Conservation (phyloP, 768 basidiomycete genomes). For the Suillus subalutaceus region DNA sequence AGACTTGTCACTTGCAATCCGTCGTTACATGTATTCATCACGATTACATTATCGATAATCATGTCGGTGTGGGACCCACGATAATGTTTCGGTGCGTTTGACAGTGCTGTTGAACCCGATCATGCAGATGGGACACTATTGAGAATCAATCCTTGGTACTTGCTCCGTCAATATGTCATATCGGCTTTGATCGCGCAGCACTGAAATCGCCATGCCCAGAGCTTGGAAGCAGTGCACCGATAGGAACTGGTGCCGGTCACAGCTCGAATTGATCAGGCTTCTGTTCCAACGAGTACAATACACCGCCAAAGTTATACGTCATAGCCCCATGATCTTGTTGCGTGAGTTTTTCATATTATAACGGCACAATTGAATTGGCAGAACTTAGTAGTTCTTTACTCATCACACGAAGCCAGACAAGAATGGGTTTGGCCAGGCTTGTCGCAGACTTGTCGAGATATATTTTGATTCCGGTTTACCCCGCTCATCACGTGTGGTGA, state of each 20-base stretch:
- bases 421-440: neutral
- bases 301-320: neutral
- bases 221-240: neutral
- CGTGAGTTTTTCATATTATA: neutral
- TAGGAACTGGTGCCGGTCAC: neutral
- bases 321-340: neutral
- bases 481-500: conserved; percentile 30
- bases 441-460: neutral
- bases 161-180: neutral
- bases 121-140: neutral
- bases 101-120: neutral
- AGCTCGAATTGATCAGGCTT: neutral
- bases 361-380: neutral
- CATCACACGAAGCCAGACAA: neutral
- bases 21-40: conserved; percentile 9
- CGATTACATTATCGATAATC: conserved; percentile 2
- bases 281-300: neutral
- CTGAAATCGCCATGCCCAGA: neutral
- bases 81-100: neutral
- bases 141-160: neutral
- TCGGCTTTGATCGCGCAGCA: neutral
- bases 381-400: neutral
- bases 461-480: conserved; percentile 16
- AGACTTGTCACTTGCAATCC: conserved; percentile 4
- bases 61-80: neutral